Percentiles rank a stretch among this genome's conserved stretches.
Conservation (phyloP, 2,329 filamentous ascomycete genomes). For the Cladobotryum mycophilum region DNA sequence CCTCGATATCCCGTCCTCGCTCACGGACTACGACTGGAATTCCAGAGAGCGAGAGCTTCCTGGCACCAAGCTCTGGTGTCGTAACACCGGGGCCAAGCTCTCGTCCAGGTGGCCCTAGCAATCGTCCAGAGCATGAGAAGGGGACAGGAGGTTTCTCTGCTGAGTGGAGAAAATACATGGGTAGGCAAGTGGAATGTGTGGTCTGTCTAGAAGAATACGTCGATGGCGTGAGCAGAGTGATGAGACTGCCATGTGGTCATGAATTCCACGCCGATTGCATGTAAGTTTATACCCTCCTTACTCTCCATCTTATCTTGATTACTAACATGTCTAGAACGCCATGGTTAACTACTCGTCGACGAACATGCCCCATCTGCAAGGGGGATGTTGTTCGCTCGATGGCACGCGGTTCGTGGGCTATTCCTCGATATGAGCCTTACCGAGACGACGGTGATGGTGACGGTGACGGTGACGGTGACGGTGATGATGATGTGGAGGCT, state of each 20-base stretch:
- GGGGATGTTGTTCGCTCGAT: conserved; percentile 80
- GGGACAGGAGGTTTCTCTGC: conserved; percentile 34
- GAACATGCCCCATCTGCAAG: conserved; percentile 99
- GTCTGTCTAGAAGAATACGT: conserved; percentile 96
- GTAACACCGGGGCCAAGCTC: conserved; percentile 30
- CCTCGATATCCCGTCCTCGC: conserved; percentile 51
- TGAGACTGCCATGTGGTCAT: conserved; percentile 95
- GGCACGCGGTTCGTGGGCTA: conserved; percentile 46
- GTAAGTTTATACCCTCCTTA: conserved; percentile 52
- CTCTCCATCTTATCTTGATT: neutral
- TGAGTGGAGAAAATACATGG: conserved; percentile 62
- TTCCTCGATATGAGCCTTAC: conserved; percentile 49
- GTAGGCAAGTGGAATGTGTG: conserved; percentile 76
- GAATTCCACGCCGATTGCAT: conserved; percentile 99
- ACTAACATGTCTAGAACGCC: conserved; percentile 59
- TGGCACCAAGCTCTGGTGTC: conserved; percentile 37
- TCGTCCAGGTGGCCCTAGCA: conserved; percentile 22
- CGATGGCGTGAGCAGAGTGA: conserved; percentile 88
- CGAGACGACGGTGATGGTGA: conserved; percentile 41
- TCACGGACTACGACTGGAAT: conserved; percentile 60
- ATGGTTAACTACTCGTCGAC: conserved; percentile 89
- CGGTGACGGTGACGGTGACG: conserved; percentile 39
- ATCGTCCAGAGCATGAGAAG: conserved; percentile 41
- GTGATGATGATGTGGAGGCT: conserved; percentile 30
- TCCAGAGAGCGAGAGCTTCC: conserved; percentile 42